A percentile compares a stretch with the other conserved stretches of the same genome.
These are phyloP conservation scores for Pyricularia sp. DNA, from an alignment of 2,329 filamentous ascomycete genomes.

Conservation along the genomic window DNA sequence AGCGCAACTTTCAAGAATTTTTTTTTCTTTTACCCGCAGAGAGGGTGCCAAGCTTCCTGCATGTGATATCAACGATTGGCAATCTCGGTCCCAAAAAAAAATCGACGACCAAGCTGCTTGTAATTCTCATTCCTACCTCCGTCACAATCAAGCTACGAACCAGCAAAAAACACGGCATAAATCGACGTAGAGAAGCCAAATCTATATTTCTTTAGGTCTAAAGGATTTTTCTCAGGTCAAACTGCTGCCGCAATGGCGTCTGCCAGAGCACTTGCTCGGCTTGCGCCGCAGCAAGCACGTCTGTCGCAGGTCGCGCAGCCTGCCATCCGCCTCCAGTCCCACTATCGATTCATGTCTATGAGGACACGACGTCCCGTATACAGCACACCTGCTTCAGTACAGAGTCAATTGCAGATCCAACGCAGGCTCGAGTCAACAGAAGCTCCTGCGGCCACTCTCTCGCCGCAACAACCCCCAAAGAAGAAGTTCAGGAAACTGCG, in stretches of 20 bases:
- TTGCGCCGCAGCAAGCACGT: slow-evolving; percentile 16
- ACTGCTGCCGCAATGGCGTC: slow-evolving; percentile 18
- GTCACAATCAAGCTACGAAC: background rate
- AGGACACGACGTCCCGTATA: background rate
- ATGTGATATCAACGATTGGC: background rate
- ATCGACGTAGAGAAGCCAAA: background rate
- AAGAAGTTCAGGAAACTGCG: slow-evolving; percentile 55
- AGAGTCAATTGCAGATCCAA: background rate
- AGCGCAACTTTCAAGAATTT: background rate
- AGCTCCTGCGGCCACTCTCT: slow-evolving; percentile 9
- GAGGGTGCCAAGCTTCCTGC: background rate
- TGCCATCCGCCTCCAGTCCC: slow-evolving; percentile 6
- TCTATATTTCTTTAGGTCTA: background rate
- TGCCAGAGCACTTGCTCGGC: slow-evolving; percentile 18
- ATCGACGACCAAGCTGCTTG: background rate
- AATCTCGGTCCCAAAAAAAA: background rate
- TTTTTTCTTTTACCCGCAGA: background rate
- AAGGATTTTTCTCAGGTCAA: background rate
- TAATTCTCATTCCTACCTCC: background rate
- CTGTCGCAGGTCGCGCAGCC: slow-evolving; percentile 9
- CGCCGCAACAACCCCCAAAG: slow-evolving; percentile 21
- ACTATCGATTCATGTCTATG: background rate
- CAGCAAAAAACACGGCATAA: background rate
- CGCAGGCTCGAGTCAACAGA: slow-evolving; percentile 7
- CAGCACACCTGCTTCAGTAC: background rate